Conservation (phyloP, 345 rosid genomes). For the Mercurialis annua region DNA sequence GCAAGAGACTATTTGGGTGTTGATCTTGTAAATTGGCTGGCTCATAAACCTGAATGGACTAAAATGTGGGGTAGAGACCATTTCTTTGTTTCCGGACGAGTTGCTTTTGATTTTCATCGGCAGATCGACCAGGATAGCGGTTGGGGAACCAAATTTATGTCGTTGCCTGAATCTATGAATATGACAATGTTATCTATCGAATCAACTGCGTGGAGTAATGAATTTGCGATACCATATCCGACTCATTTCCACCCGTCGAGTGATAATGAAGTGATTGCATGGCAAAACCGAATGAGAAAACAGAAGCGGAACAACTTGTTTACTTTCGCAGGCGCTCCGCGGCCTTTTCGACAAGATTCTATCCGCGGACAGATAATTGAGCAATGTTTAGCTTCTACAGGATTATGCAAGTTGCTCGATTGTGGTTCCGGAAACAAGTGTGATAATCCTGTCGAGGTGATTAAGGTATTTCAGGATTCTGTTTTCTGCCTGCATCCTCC, state of each 20-base stretch:
- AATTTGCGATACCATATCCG: slow-evolving; percentile 26
- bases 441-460: slow-evolving; percentile 17
- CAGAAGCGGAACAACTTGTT: slow-evolving; percentile 9
- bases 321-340: slow-evolving; percentile 11
- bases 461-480: slow-evolving; percentile 13
- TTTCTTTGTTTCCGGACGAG: slow-evolving; percentile 22
- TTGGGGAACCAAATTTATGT: slow-evolving; percentile 26
- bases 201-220: slow-evolving; percentile 16
- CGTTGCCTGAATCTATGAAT: slow-evolving; percentile 19
- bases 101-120: slow-evolving; percentile 19
- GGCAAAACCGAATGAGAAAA: slow-evolving; percentile 15
- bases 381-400: slow-evolving; percentile 11
- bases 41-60: slow-evolving; percentile 8
- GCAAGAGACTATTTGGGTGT: slow-evolving; percentile 11
- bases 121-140: background rate
- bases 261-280: slow-evolving; percentile 7
- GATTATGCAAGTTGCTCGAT: slow-evolving; percentile 13
- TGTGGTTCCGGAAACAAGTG: slow-evolving; percentile 9
- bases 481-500: slow-evolving; percentile 25
- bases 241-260: slow-evolving; percentile 20
- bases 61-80: slow-evolving; percentile 25
- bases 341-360: slow-evolving; percentile 4
- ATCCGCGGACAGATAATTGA: slow-evolving; percentile 12
- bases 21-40: slow-evolving; percentile 18
- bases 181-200: slow-evolving; percentile 24